Evolutionary conservation across 352 stramenopile species (phyloP).

Genomic region (Phytophthora colocasiae): DNA sequence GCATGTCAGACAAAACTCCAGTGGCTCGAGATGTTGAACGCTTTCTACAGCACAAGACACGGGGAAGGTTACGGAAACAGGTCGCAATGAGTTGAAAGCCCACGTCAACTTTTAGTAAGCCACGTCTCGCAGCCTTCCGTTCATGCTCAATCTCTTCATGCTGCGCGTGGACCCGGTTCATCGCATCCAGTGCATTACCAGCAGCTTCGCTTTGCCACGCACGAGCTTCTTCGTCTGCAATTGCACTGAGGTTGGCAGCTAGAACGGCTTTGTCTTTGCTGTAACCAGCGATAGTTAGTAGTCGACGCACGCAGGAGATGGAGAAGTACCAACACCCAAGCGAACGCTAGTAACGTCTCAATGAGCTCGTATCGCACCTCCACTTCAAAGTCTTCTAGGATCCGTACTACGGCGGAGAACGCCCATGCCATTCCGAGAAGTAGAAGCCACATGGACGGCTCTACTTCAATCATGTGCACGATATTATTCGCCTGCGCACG

Average conservation of each 20-base stretch:
- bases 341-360: slow-evolving; percentile 37
- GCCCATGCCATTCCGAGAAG: slow-evolving; percentile 53
- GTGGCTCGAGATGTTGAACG: neutral
- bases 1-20: slow-evolving; percentile 14
- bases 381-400: slow-evolving; percentile 28
- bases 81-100: slow-evolving; percentile 30
- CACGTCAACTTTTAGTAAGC: slow-evolving; percentile 16
- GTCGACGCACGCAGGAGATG: slow-evolving; percentile 36
- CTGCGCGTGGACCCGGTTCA: slow-evolving; percentile 28
- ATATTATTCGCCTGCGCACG: slow-evolving; percentile 77
- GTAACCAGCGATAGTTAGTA: slow-evolving; percentile 45
- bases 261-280: slow-evolving; percentile 13
- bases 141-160: slow-evolving; percentile 31
- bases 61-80: slow-evolving; percentile 14
- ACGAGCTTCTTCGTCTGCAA: slow-evolving; percentile 26
- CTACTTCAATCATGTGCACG: slow-evolving; percentile 76
- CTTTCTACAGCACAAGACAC: slow-evolving; percentile 18
- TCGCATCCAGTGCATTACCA: slow-evolving; percentile 22
- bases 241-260: slow-evolving; percentile 2
- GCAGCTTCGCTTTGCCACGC: slow-evolving; percentile 29
- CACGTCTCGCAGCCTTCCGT: slow-evolving; percentile 4
- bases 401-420: slow-evolving; percentile 27
- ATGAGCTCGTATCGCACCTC: slow-evolving; percentile 39
- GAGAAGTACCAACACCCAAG: slow-evolving; percentile 37
- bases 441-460: slow-evolving; percentile 68